A percentile compares a stretch with the other conserved stretches of the same genome.
Conservation (phyloP, 768 basidiomycete genomes). For the Mycena belliarum region DNA sequence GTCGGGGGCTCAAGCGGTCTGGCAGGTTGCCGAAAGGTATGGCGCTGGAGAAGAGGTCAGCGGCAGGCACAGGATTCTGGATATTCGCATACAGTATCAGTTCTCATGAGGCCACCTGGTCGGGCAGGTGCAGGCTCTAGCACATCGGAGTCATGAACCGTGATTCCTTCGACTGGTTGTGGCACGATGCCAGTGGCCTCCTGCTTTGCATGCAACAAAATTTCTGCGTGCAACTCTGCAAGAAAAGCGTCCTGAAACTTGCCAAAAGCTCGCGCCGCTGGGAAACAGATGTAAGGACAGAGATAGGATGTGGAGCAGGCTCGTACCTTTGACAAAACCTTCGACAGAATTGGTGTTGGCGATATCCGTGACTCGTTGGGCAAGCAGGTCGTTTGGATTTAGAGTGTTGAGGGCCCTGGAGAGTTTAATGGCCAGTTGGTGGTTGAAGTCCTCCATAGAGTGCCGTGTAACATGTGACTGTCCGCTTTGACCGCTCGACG, state of each 20-base stretch:
- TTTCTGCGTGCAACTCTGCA: constrained; percentile 76
- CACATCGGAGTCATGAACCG: constrained; percentile 77
- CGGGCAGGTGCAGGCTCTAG: constrained; percentile 78
- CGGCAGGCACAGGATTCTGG: not conserved
- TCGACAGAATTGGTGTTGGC: constrained; percentile 66
- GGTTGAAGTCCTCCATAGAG: constrained; percentile 46
- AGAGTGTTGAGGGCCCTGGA: constrained; percentile 78
- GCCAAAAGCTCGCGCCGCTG: constrained; percentile 81
- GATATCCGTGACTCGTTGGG: constrained; percentile 76
- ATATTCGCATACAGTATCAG: constrained; percentile 53
- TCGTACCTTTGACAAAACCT: constrained; percentile 69
- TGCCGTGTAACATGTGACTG: not conserved
- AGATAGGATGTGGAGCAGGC: not conserved
- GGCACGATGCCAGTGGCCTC: constrained; percentile 53
- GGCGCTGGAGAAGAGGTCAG: constrained; percentile 47
- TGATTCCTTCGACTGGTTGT: constrained; percentile 73
- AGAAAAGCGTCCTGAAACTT: constrained; percentile 83
- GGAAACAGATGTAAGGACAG: constrained; percentile 3
- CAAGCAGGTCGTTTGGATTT: constrained; percentile 84
- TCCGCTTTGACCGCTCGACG: not conserved
- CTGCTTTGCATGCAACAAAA: constrained; percentile 70
- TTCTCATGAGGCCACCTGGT: constrained; percentile 74
- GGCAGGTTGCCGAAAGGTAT: constrained; percentile 78
- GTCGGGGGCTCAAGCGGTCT: constrained; percentile 75
- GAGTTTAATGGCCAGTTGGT: constrained; percentile 75